Evolutionary conservation across 345 rosid species (phyloP).

Genomic region (Boechera stricta): DNA sequence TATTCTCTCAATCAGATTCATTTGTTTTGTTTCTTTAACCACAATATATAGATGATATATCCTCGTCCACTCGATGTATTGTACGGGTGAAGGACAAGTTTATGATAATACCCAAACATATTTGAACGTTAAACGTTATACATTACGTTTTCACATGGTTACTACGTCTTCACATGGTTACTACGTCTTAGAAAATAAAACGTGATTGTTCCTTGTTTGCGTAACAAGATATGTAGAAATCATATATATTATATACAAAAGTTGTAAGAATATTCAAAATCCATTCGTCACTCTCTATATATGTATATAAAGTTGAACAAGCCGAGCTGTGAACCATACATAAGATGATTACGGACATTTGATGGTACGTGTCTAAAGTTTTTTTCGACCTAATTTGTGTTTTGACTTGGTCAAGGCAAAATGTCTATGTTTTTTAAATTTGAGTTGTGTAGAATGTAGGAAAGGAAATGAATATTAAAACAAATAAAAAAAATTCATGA

Average conservation of each 20-base stretch:
- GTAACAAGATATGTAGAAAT: background rate
- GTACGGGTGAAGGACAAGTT: too few relatives aligned
- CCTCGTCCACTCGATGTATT: background rate
- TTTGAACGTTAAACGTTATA: background rate
- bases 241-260: background rate
- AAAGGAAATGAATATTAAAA: too few relatives aligned
- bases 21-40: background rate
- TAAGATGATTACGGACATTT: background rate
- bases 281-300: background rate
- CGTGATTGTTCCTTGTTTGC: background rate
- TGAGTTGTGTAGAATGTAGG: background rate
- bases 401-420: background rate
- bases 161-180: background rate
- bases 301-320: background rate
- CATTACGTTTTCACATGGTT: background rate
- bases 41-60: background rate
- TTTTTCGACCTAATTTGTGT: background rate
- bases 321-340: background rate
- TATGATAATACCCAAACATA: background rate
- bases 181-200: background rate
- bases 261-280: background rate
- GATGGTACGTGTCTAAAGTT: background rate
- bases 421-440: too few relatives aligned
- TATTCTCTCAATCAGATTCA: background rate
- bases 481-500: background rate